Evolutionary conservation across 2,329 filamentous ascomycete species (phyloP).

Genomic region (Exophiala spinifera): DNA sequence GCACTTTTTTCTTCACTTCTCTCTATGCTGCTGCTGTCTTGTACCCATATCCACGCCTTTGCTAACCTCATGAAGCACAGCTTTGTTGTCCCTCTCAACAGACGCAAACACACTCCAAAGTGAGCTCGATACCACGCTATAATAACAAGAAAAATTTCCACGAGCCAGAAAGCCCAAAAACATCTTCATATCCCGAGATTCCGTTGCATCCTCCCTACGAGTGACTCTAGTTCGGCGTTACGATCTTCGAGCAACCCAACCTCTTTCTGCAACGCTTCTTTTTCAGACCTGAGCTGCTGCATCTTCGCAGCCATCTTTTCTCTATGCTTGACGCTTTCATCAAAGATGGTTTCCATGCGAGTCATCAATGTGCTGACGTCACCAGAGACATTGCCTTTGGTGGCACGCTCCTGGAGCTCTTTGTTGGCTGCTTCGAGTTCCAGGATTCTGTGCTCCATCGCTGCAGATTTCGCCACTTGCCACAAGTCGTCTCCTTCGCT

Average conservation of each 20-base stretch:
- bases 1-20: too few relatives aligned
- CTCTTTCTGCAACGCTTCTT: conserved; percentile 40
- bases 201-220: conserved; percentile 46
- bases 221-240: conserved; percentile 37
- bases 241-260: conserved; percentile 41
- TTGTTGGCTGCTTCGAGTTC: conserved; percentile 42
- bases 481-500: conserved; percentile 39
- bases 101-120: too few relatives aligned
- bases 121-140: too few relatives aligned
- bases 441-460: conserved; percentile 42
- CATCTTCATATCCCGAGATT: conserved; percentile 35
- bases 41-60: too few relatives aligned
- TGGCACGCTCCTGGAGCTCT: conserved; percentile 34
- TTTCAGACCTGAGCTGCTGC: conserved; percentile 40
- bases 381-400: not conserved
- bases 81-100: too few relatives aligned
- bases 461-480: conserved; percentile 41
- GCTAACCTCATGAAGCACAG: too few relatives aligned
- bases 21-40: too few relatives aligned
- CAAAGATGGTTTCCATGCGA: conserved; percentile 39
- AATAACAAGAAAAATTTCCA: too few relatives aligned
- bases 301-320: conserved; percentile 38
- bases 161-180: too few relatives aligned
- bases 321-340: conserved; percentile 39
- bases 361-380: conserved; percentile 27